phyloP scores from a whole-genome alignment of 148 eudicot genomes.

The Arbutus unedo region DNA sequence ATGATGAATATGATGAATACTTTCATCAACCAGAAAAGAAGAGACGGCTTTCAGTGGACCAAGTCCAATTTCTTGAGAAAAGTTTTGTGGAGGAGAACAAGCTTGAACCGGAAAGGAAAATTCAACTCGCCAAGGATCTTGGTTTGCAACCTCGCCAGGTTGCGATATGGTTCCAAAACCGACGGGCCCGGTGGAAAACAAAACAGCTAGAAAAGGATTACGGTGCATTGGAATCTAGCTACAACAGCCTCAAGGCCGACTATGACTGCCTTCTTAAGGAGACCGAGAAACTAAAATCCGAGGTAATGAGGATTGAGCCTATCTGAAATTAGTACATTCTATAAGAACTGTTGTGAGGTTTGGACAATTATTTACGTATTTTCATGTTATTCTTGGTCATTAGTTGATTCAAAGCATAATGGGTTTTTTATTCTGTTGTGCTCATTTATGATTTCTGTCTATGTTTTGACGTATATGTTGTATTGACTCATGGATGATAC shows the following conservation, averaged over 20 bases:
- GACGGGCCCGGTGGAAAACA: conserved; percentile 85
- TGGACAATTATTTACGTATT: not conserved
- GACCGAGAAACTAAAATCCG: conserved; percentile 60
- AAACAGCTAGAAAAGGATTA: conserved; percentile 77
- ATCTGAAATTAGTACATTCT: not conserved
- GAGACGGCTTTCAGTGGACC: conserved; percentile 65
- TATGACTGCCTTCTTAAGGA: conserved; percentile 62
- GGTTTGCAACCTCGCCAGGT: conserved; percentile 86
- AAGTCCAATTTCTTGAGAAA: conserved; percentile 71
- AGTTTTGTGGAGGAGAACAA: conserved; percentile 73
- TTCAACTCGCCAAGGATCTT: conserved; percentile 85
- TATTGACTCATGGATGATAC: not conserved
- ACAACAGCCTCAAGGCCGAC: conserved; percentile 48
- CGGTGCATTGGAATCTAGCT: conserved; percentile 54
- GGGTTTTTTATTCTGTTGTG: not conserved
- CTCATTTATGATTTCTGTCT: not conserved
- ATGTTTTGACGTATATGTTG: not conserved
- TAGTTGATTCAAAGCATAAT: not conserved
- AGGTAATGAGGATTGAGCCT: conserved; percentile 33
- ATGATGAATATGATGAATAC: conserved; percentile 62
- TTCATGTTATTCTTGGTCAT: not conserved
- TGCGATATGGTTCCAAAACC: conserved; percentile 87
- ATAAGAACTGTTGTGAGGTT: not conserved
- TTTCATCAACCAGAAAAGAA: conserved; percentile 72
- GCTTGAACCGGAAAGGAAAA: conserved; percentile 79